Evolutionary conservation across 257 asterid genomes (phyloP), one percentile per base, ranked within the genome.

Genomic region (Rauvolfia tetraphylla): DNA sequence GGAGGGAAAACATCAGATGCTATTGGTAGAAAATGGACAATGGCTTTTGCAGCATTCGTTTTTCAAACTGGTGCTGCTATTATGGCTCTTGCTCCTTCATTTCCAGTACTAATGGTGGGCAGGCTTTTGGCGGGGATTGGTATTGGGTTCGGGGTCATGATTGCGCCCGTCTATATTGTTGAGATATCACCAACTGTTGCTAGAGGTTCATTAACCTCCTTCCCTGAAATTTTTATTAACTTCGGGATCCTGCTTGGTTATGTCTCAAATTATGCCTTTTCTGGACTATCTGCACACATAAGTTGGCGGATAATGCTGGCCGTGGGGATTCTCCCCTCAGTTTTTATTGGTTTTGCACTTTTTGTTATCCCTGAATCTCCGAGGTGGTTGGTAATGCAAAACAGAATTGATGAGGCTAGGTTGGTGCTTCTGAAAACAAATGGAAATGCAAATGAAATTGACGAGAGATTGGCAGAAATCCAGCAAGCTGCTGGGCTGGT

Each of bases 281-380:
- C 96, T 2, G 91, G 93, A n/a, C 78, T 90, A 10, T 84, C 96
- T 0, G 73, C 86, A 0, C 88, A 87, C 62, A 86, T 80, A 76
- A 89, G 39, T 74, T 90, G 96, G 96, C 79, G 96, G 76, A 39
- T 90, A 59, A 90, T 90, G 96, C 89, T 87, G 39, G 93, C 85
- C 27, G 93, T 86, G 10, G 96, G 96, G 41, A 86, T 85, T 56
- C 27, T 86, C 7, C 96, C 96, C 2, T 87, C 96, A 0, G 34
- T 86, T 61, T 84, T 88, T 36, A 79, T 88, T 9, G 90, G 83
- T 0, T 79, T 77, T 27, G 89, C 93, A 6, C 77, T 90, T 5
- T 81, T 75, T 18, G 11, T 88, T 12, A 87, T 90, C 56, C 96
- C 96, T 0, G 93, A 90, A 66, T 88, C 93, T 1, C 93, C 93